phyloP scores from a whole-genome alignment of 345 rosid species.

The Angophora floribunda region DNA sequence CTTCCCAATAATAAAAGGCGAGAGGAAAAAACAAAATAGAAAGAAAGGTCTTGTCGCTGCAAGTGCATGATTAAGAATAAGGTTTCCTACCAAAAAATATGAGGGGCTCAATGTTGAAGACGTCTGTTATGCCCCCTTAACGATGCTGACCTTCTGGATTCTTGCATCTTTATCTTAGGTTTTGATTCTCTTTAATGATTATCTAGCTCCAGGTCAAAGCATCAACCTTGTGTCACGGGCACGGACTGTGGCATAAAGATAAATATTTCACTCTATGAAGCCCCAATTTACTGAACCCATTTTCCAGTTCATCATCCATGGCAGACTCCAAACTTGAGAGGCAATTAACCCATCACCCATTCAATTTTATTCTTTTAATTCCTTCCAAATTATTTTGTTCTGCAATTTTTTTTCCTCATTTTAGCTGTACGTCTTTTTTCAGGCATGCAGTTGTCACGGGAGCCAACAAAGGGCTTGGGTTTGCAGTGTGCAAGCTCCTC shows the following conservation, averaged over 20 bases:
- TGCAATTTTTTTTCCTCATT: not conserved
- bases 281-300: not conserved
- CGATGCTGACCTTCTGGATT: too few species aligned
- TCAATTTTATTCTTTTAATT: not conserved
- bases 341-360: not conserved
- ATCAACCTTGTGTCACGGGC: not conserved
- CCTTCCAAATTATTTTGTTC: not conserved
- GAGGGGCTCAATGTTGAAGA: not conserved
- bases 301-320: not conserved
- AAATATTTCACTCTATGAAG: not conserved
- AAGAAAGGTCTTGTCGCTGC: not conserved
- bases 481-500: not conserved
- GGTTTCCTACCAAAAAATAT: not conserved
- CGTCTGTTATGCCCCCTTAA: not conserved
- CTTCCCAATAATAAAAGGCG: not conserved
- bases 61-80: not conserved
- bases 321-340: not conserved
- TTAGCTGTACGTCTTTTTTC: not conserved
- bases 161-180: not conserved
- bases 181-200: not conserved
- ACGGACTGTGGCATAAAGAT: not conserved
- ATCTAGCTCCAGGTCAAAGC: not conserved
- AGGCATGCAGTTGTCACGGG: not conserved
- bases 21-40: not conserved
- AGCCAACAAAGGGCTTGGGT: not conserved